Evolutionary conservation across 768 basidiomycete genomes (phyloP), one percentile per base, ranked within the genome.

Genomic region (Xerocomellus intermedius): DNA sequence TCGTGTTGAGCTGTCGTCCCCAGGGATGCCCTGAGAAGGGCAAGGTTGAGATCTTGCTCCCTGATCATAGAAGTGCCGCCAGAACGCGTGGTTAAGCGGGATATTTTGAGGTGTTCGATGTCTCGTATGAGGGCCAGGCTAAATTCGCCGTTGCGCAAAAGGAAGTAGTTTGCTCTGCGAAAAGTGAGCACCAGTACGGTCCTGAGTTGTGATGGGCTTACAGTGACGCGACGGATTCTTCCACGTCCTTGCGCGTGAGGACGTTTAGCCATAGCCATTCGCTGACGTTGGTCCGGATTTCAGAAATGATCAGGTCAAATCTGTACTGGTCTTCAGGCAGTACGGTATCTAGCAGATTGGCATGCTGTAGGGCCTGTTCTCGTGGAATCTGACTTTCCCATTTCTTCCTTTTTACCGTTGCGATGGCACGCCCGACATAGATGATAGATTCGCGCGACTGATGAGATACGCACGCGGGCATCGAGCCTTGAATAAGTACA

Each of bases 221-320:
- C 93, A 95, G 68, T 13, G 91, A 89, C 61, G 94, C 84, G 19
- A 96, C 83, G 0, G 93, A 87, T 22, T 88, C 87, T 58, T 89
- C 86, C 1, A 95, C 87, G 57, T 94, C 91, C 61, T 83, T 81
- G 63, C 80, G 80, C 2, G 92, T 95, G 48, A 97, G 75, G 36
- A 96, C 87, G 64, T 94, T 92, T 22, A 84, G 70, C 94, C 94
- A 97, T 2, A 97, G 76, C 93, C 94, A 97, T 76, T 97, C 94
- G 66, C 92, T 89, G 48, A 95, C 82, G 54, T 87, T 85, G 1
- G 80, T 86, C 54, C 93, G 76, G 36, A 94, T 90, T 56, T 86
- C 82, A 17, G 82, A 74, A 35, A 97, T 82, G 55, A 86, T 81
- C 32, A 78, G 73, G 66, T 91, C 91, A 64, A 97, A 91, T 16